Evolutionary conservation across 176 grass and related monocot genomes (phyloP).

Genomic region (Melocanna baccifera): DNA sequence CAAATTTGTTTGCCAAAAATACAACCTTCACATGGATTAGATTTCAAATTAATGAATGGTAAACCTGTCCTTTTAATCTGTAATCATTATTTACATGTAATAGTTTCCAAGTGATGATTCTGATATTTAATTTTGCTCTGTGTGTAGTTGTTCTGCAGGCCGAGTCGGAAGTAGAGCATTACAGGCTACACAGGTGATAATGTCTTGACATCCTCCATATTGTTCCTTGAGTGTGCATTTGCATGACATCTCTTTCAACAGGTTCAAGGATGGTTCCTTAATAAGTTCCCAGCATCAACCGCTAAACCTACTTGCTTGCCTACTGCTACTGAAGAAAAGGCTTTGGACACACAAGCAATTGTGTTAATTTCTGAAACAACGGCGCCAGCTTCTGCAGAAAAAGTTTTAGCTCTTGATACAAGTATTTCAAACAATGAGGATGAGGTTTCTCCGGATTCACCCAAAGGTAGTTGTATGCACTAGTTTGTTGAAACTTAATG

Average conservation of each 20-base stretch:
- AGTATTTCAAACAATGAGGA: constrained; percentile 53
- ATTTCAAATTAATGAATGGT: too few relatives aligned
- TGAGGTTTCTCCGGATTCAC: constrained; percentile 23
- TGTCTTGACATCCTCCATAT: too few relatives aligned
- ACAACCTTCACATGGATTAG: too few relatives aligned
- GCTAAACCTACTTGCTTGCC: constrained; percentile 19
- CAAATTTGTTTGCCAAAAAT: too few relatives aligned
- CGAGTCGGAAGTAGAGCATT: too few relatives aligned
- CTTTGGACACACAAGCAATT: constrained; percentile 29
- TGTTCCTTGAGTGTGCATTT: too few relatives aligned
- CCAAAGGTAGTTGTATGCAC: constrained; percentile 25
- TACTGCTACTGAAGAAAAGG: constrained; percentile 42
- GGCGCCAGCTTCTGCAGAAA: constrained; percentile 40
- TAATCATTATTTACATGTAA: neutral
- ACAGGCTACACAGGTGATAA: too few relatives aligned
- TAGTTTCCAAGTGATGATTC: constrained; percentile 25
- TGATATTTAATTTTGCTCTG: too few relatives aligned
- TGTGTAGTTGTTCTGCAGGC: too few relatives aligned
- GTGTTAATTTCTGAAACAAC: constrained; percentile 29
- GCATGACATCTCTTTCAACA: too few relatives aligned
- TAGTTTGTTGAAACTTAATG: constrained; percentile 1
- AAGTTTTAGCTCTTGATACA: constrained; percentile 36
- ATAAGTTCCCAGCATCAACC: too few relatives aligned
- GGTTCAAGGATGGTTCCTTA: too few relatives aligned
- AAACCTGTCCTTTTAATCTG: neutral